A percentile compares a stretch with the other conserved stretches of the same genome.
Evolutionary conservation across 257 asterid species (phyloP).

Genomic region (Capsicum rhomboideum): DNA sequence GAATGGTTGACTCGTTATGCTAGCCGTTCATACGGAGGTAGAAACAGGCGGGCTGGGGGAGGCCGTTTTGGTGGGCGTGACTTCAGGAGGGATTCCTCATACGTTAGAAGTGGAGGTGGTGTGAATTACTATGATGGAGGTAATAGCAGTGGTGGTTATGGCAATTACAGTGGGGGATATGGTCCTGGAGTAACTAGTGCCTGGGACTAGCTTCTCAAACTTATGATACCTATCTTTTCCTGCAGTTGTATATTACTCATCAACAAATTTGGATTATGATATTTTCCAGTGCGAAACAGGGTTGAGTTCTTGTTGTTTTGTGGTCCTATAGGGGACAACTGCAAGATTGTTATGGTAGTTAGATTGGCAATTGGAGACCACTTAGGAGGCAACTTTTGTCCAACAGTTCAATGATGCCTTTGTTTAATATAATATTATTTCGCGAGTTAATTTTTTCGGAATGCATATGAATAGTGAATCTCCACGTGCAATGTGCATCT

Average conservation of each 20-base stretch:
- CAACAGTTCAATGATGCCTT: conserved; percentile 5
- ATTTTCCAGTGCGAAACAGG: neutral
- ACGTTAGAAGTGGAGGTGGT: conserved; percentile 30
- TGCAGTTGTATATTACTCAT: neutral
- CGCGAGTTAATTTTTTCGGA: neutral
- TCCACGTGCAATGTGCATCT: neutral
- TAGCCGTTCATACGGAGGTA: conserved; percentile 58
- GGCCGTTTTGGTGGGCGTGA: conserved; percentile 77
- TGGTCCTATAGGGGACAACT: neutral
- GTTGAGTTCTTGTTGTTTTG: neutral
- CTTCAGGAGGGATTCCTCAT: conserved; percentile 55
- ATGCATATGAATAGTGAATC: neutral
- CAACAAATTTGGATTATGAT: conserved; percentile 1
- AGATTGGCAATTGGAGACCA: conserved; percentile 1
- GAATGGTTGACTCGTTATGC: conserved; percentile 74
- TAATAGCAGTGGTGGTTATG: conserved; percentile 23
- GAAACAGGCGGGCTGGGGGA: conserved; percentile 57
- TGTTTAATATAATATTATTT: neutral
- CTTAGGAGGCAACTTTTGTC: neutral
- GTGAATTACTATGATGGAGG: conserved; percentile 28
- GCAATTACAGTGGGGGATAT: conserved; percentile 33
- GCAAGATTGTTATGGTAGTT: neutral
- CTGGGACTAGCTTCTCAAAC: conserved; percentile 36
- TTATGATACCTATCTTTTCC: neutral
- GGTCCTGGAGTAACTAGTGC: conserved; percentile 46